Conservation (phyloP, 2,329 filamentous ascomycete species). For the Colletotrichum euphorbiae region DNA sequence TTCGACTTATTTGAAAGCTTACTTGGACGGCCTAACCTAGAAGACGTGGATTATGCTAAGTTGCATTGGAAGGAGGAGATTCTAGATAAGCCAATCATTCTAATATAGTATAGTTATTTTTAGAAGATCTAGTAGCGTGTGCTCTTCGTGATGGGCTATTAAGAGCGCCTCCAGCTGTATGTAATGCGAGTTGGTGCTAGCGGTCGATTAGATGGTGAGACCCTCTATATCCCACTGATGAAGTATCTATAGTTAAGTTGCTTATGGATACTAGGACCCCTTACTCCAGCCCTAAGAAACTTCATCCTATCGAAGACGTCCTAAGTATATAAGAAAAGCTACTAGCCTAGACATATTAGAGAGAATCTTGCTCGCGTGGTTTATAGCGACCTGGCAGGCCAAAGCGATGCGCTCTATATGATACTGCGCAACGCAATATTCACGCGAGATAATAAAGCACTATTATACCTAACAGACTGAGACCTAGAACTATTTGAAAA, state of each 20-base stretch:
- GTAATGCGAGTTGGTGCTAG: slow-evolving; percentile 10
- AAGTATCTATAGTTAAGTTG: neutral
- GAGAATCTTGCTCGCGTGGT: slow-evolving; percentile 10
- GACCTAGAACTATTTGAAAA: slow-evolving; percentile 5
- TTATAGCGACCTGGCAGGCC: slow-evolving; percentile 3
- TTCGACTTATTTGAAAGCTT: too few species aligned
- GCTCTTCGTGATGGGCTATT: too few species aligned
- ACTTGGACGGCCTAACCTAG: too few species aligned
- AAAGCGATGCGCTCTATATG: neutral
- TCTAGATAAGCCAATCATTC: too few species aligned
- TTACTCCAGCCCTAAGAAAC: slow-evolving; percentile 3
- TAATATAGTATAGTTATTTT: too few species aligned
- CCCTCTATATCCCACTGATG: neutral
- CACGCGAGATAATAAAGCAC: slow-evolving; percentile 5
- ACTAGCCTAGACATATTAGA: slow-evolving; percentile 14
- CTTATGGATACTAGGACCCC: neutral
- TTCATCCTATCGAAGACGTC: slow-evolving; percentile 1
- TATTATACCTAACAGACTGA: slow-evolving; percentile 2
- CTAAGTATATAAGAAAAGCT: slow-evolving; percentile 7
- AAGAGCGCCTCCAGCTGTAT: too few species aligned
- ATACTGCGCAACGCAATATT: slow-evolving; percentile 6
- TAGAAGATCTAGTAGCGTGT: too few species aligned
- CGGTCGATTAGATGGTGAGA: neutral
- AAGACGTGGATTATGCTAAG: too few species aligned
- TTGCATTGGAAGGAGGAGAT: too few species aligned